Evolutionary conservation across 1,284 basidiomycete genomes (phyloP), one percentile per base, ranked within the genome.

Genomic region (Rhodotorula sp.): DNA sequence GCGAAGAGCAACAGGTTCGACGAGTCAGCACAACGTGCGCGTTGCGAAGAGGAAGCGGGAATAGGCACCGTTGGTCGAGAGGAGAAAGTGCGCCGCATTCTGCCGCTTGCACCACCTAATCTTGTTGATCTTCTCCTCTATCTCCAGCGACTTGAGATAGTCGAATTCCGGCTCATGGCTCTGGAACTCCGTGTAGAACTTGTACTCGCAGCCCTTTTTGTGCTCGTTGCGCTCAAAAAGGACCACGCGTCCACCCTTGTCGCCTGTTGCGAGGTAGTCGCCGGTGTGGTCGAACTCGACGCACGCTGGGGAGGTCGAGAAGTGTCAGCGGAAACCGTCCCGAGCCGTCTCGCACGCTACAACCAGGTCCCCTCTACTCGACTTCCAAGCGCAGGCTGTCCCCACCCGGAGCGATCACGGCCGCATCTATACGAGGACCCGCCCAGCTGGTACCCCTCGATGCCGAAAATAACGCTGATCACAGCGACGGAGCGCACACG

Each of bases 101-200:
- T 98, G 94, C 74, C 96, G 88, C 84, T 89, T 94, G 86, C 94
- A 98, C 96, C 96, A 99, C 81, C 94, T 92, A 86, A 99, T 99
- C 87, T 97, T 92, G 85, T 99, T 99, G 86, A 99, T 99, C 89
- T 99, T 99, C 85, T 99, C 96, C 83, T 99, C 96, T 81, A 99
- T 99, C 85, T 99, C 96, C 76, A 99, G 85, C 44, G 93, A 96
- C 85, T 99, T 99, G 81, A 99, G 89, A 81, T 99, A 99, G 85
- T 99, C 96, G 82, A 99, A 99, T 82, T 99, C 96, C 68, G 96
- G 96, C 81, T 99, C 96, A 81, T 99, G 96, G 55, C 93, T 96
- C 85, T 99, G 68, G 81, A 99, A 96, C 82, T 99, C 96, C 71
- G 96, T 99, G 82, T 99, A 98, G 82, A 99, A 99, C 83, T 98